Conservation (phyloP, 306 rosid genomes). For the Arachis hypogaea region DNA sequence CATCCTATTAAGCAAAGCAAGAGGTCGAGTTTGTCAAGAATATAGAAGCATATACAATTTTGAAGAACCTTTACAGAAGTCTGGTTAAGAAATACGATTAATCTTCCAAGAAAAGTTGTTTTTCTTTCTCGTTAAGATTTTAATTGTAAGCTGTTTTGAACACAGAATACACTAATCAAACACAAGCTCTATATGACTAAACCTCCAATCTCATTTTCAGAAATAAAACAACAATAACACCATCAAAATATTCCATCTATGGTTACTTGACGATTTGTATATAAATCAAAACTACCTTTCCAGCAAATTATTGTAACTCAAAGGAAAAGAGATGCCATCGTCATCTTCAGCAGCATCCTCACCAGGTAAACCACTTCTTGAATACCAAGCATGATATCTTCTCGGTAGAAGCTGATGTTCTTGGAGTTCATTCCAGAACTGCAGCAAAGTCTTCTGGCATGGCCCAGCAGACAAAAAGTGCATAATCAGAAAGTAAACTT, state of each 20-base stretch:
- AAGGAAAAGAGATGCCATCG: slow-evolving; percentile 71
- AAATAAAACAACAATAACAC: slow-evolving; percentile 23
- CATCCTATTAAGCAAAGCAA: slow-evolving; percentile 10
- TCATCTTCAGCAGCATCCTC: slow-evolving; percentile 53
- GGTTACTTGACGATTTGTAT: background rate
- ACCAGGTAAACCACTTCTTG: slow-evolving; percentile 54
- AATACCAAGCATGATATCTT: slow-evolving; percentile 93
- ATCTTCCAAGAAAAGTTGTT: background rate
- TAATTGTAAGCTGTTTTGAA: background rate
- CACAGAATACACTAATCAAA: background rate
- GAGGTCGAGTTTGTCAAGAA: slow-evolving; percentile 16
- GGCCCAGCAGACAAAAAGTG: slow-evolving; percentile 86
- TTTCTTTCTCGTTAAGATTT: background rate
- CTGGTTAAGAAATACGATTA: background rate
- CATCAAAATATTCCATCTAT: slow-evolving; percentile 4
- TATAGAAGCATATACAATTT: slow-evolving; percentile 24
- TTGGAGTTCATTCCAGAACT: slow-evolving; percentile 69
- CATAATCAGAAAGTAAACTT: slow-evolving; percentile 79
- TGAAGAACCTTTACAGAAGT: background rate
- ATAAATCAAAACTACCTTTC: slow-evolving; percentile 62
- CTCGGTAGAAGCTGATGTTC: slow-evolving; percentile 86
- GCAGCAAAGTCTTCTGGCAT: slow-evolving; percentile 65
- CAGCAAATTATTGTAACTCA: slow-evolving; percentile 59
- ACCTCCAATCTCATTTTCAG: slow-evolving; percentile 13
- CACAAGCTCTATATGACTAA: background rate